Base-by-base conservation (phyloP, 148 eudicot species). In the Tetragonia tetragonoides region DNA sequence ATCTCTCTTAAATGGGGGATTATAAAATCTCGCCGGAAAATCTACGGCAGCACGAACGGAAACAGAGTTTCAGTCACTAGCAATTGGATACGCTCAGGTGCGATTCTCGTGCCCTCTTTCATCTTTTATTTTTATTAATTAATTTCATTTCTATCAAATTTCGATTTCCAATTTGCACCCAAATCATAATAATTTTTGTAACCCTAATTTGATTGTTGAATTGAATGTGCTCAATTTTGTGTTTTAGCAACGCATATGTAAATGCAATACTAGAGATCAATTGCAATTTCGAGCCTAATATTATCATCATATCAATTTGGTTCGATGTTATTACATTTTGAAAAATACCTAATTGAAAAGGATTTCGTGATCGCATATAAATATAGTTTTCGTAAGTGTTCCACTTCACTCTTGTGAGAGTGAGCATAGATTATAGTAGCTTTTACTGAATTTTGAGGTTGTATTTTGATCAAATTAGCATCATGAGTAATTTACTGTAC, bases 181-280 rank as follows among this genome's bases (percentile, higher is more conserved):
- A 14, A 68, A 41, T 42, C 17, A 2, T 34, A 37, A 6, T 8
- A 28, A 28, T 1, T 28, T 28, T 28, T 28, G 34, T 28, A 28
- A 42, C 80, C 74, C 67, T 77, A 77, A 77, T 42, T 69, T 40
- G 21, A 37, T 57, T 23, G 21, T 62, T 28, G 34, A 28, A 28
- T 28, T 38, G 14, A 44, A 15, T 46, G 46, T 12, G 28, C 44
- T 11, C 10, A 7, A 41, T 41, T 62, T 24, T 15, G 24, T 37
- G 23, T 34, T 3, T 3, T 54, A 6, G 34, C 20, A 72, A 72
- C 24, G 42, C 24, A 54, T 28, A 21, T 11, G 17, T 49, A 7
- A 49, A 49, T 49, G 53, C 11, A 49, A 49, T 7, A 49, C 14
- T 49, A 6, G 11, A 28, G 34, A 28, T 28, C 34, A 28, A 28